phyloP scores from a whole-genome alignment of 768 basidiomycete genomes.

The Baorangia bicolor region DNA sequence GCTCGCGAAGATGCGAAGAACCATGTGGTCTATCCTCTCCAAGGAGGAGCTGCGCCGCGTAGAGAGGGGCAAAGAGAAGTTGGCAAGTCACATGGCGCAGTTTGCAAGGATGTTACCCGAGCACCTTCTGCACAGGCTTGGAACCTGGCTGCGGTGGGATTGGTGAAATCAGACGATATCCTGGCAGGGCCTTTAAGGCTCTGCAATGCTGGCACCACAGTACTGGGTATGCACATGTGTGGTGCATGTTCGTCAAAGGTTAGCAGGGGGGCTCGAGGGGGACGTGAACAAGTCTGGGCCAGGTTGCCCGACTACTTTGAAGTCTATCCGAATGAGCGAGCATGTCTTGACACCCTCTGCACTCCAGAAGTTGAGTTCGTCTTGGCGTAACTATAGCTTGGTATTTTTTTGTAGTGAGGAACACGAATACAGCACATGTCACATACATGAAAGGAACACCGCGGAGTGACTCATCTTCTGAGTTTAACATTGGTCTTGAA shows the following conservation, averaged over 20 bases:
- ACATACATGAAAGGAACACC: too few species aligned
- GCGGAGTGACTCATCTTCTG: too few species aligned
- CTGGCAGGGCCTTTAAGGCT: neutral
- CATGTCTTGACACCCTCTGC: neutral
- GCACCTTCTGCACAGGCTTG: neutral
- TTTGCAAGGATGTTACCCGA: neutral
- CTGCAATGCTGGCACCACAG: neutral
- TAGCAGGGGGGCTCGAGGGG: too few species aligned
- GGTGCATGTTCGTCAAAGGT: neutral
- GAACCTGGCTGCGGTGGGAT: neutral
- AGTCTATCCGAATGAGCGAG: neutral
- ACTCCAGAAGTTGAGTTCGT: neutral
- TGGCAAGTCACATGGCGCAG: neutral
- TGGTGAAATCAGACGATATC: neutral
- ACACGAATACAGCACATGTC: too few species aligned
- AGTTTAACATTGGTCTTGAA: too few species aligned
- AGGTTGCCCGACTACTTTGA: neutral
- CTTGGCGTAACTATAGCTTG: too few species aligned
- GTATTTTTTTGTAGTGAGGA: too few species aligned
- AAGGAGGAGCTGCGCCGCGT: neutral
- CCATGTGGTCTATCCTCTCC: constrained; percentile 4
- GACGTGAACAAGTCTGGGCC: neutral
- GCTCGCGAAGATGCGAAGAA: neutral
- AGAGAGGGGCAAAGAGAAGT: neutral
- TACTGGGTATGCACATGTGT: neutral